phyloP scores from a whole-genome alignment of 306 rosid species.

The Quercus berberidifolia region DNA sequence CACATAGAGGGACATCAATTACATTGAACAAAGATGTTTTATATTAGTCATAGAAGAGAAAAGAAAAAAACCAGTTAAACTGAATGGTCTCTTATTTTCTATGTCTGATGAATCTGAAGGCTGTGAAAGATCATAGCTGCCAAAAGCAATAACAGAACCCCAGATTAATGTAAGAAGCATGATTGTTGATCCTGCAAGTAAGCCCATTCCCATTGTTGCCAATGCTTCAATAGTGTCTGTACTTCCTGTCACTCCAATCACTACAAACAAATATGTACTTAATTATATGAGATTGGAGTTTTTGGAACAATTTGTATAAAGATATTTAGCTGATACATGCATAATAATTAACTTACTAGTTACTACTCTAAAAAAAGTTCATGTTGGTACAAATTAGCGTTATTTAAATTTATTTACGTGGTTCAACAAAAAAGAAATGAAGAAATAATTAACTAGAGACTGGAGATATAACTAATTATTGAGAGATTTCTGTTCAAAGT shows the following conservation, averaged over 20 bases:
- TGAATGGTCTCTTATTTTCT: slow-evolving; percentile 13
- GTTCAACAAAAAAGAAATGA: neutral
- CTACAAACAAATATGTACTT: neutral
- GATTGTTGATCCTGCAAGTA: slow-evolving; percentile 35
- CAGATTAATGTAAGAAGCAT: slow-evolving; percentile 31
- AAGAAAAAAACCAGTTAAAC: slow-evolving; percentile 16
- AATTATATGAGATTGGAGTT: neutral
- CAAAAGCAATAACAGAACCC: slow-evolving; percentile 35
- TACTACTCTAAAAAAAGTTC: no score
- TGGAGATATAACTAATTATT: neutral
- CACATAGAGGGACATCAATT: neutral
- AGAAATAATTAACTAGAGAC: neutral
- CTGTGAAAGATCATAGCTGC: slow-evolving; percentile 29
- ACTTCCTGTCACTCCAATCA: slow-evolving; percentile 24
- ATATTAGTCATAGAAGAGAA: no score
- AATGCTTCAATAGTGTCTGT: slow-evolving; percentile 3
- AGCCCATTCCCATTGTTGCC: slow-evolving; percentile 25
- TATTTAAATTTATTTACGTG: no score
- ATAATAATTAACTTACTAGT: neutral
- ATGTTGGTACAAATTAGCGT: no score
- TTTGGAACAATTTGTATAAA: neutral
- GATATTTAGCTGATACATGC: neutral
- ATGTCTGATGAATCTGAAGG: slow-evolving; percentile 6
- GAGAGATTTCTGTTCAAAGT: neutral
- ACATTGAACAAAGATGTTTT: no score